Percentiles rank a stretch among this genome's conserved stretches.
phyloP scores from a whole-genome alignment of 495 filamentous ascomycete genomes.

The Lichenothelia convexa region DNA sequence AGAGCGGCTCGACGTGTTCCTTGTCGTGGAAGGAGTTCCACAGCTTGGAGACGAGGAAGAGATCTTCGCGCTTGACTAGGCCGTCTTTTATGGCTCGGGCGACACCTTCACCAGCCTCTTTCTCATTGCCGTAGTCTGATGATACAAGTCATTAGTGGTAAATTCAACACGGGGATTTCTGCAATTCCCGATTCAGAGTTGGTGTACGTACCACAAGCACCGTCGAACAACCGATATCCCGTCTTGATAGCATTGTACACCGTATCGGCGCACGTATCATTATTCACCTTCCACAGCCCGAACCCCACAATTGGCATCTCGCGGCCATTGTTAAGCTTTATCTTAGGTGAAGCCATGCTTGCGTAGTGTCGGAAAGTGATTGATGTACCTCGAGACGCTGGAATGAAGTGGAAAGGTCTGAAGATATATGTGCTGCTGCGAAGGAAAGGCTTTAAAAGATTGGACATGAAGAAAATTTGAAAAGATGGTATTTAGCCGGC shows the following conservation, averaged over 20 bases:
- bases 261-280: constrained; percentile 54
- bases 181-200: not conserved
- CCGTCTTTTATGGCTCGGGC: constrained; percentile 73
- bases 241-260: constrained; percentile 82
- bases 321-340: constrained; percentile 66
- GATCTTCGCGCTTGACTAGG: constrained; percentile 66
- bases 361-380: too few species aligned
- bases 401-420: too few species aligned
- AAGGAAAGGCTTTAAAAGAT: too few species aligned
- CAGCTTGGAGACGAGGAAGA: constrained; percentile 85
- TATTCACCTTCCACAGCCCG: constrained; percentile 74
- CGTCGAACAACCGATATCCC: constrained; percentile 75
- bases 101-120: constrained; percentile 68
- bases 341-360: constrained; percentile 31
- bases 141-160: not conserved
- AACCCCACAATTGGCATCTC: constrained; percentile 79
- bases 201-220: constrained; percentile 54
- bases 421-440: too few species aligned
- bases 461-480: too few species aligned
- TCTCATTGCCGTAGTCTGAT: constrained; percentile 77
- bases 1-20: constrained; percentile 37
- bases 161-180: too few species aligned
- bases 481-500: too few species aligned
- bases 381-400: too few species aligned
- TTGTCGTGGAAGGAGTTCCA: constrained; percentile 60